These are phyloP conservation scores for Penicillium parvum DNA, from an alignment of 495 filamentous ascomycete species.

Conservation along the genomic window DNA sequence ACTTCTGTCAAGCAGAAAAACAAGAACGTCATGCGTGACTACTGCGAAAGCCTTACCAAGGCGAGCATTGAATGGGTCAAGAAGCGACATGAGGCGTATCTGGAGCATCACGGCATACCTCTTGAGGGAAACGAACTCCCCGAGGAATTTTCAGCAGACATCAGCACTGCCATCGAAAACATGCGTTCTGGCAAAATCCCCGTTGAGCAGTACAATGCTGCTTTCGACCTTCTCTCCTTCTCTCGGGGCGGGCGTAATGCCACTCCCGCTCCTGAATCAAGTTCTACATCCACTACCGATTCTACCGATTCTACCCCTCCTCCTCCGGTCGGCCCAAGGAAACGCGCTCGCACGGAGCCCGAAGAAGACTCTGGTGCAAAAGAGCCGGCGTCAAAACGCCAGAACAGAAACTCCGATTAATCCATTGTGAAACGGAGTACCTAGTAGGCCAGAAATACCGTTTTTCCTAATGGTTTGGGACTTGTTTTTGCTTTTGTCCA, in stretches of 20 bases:
- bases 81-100: slow-evolving; percentile 3
- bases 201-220: slow-evolving; percentile 13
- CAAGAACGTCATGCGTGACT: background rate
- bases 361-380: background rate
- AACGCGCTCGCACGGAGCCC: slow-evolving; percentile 13
- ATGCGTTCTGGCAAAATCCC: slow-evolving; percentile 1
- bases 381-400: slow-evolving; percentile 15
- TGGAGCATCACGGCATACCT: background rate
- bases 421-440: background rate
- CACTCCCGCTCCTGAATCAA: no score
- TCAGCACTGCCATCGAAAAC: slow-evolving; percentile 2
- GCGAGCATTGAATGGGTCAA: slow-evolving; percentile 8
- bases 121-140: slow-evolving; percentile 1
- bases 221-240: slow-evolving; percentile 11
- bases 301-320: background rate
- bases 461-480: background rate
- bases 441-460: no score
- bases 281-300: background rate
- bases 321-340: slow-evolving; percentile 2
- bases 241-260: background rate
- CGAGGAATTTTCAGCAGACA: background rate
- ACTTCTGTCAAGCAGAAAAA: slow-evolving; percentile 11
- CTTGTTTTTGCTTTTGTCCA: slow-evolving; percentile 1
- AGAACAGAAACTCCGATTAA: slow-evolving; percentile 10
- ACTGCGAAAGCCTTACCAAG: slow-evolving; percentile 1